Evolutionary conservation across 2,329 filamentous ascomycete species (phyloP).

Genomic region (Sporothrix inflata): DNA sequence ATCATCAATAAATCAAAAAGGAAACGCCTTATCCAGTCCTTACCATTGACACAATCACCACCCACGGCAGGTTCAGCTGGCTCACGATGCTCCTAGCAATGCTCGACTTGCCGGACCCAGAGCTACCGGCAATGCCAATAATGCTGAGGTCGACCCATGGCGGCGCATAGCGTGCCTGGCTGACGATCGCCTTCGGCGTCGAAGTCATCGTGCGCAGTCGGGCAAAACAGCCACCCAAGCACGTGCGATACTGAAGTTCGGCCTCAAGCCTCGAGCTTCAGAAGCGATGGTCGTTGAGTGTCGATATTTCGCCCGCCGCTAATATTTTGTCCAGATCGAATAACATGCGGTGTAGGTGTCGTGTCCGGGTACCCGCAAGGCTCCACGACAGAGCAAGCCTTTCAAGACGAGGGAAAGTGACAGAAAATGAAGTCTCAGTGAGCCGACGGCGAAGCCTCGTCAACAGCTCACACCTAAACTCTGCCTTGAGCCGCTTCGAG

Average conservation of each 20-base stretch:
- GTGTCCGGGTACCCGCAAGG: neutral
- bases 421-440: neutral
- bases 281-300: neutral
- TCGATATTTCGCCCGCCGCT: neutral
- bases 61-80: slow-evolving; percentile 91
- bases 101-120: slow-evolving; percentile 92
- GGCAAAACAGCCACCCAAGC: neutral
- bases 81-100: slow-evolving; percentile 89
- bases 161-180: slow-evolving; percentile 78
- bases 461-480: neutral
- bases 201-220: slow-evolving; percentile 14
- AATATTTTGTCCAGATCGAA: neutral
- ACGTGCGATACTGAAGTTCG: neutral
- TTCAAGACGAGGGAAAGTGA: neutral
- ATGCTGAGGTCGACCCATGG: slow-evolving; percentile 97
- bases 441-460: slow-evolving; percentile 6
- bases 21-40: slow-evolving; percentile 35
- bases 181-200: slow-evolving; percentile 50
- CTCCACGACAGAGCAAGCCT: neutral
- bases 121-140: slow-evolving; percentile 93
- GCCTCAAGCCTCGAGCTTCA: neutral
- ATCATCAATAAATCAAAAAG: neutral
- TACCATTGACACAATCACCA: slow-evolving; percentile 96
- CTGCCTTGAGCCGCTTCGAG: slow-evolving; percentile 11
- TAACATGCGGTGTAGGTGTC: neutral